phyloP scores from a whole-genome alignment of 139 green algal species.

The Trebouxia sp. region DNA sequence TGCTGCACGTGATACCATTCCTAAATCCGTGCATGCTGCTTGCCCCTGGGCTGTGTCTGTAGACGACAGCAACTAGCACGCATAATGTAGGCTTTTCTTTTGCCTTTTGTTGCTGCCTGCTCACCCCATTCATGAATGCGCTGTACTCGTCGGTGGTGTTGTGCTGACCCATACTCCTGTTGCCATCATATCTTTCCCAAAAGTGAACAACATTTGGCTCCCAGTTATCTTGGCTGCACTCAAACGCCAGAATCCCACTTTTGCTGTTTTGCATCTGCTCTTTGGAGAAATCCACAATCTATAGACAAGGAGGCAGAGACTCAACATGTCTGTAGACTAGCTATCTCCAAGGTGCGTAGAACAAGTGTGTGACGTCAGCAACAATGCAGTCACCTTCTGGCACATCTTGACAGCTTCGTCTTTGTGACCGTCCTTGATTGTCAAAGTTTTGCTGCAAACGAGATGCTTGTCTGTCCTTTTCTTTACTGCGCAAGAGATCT shows the following conservation, averaged over 20 bases:
- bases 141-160: constrained; percentile 46
- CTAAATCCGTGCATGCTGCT: not conserved
- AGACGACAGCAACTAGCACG: no score
- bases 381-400: constrained; percentile 11
- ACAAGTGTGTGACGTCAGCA: not conserved
- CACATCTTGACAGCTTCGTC: constrained; percentile 55
- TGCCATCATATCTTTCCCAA: constrained; percentile 73
- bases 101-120: not conserved
- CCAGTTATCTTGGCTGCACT: constrained; percentile 45
- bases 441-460: constrained; percentile 71
- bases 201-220: constrained; percentile 69
- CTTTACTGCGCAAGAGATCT: constrained; percentile 44
- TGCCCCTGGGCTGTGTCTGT: not conserved
- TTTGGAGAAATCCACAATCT: constrained; percentile 48
- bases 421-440: constrained; percentile 47
- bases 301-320: not conserved
- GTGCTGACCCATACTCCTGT: constrained; percentile 56
- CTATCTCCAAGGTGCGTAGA: not conserved
- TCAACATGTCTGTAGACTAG: not conserved
- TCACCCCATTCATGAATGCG: constrained; percentile 63
- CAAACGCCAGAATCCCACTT: constrained; percentile 59
- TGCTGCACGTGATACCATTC: not conserved
- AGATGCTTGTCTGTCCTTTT: constrained; percentile 45
- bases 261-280: constrained; percentile 35
- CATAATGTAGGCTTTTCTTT: no score